phyloP scores from a whole-genome alignment of 768 basidiomycete genomes.

The Austroboletus eburneus region DNA sequence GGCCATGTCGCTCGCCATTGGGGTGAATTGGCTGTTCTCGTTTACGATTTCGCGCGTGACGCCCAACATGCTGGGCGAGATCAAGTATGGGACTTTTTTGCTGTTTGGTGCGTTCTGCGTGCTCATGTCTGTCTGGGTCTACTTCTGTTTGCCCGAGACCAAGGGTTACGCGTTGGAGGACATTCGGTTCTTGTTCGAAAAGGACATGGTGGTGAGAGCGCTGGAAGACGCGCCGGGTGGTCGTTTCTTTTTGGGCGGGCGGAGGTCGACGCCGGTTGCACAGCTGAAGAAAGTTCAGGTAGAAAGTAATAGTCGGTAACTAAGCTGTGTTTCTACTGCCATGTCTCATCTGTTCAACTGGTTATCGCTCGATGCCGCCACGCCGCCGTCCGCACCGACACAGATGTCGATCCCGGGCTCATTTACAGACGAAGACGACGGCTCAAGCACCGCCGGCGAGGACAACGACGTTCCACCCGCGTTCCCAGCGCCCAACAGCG shows the following conservation, averaged over 20 bases:
- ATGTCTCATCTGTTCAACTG: slow-evolving; percentile 57
- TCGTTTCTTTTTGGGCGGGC: slow-evolving; percentile 23
- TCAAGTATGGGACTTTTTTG: slow-evolving; percentile 32
- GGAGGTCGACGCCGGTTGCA: slow-evolving; percentile 26
- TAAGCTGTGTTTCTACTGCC: too few relatives aligned
- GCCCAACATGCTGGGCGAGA: slow-evolving; percentile 33
- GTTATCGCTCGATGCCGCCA: slow-evolving; percentile 38
- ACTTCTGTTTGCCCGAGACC: slow-evolving; percentile 40
- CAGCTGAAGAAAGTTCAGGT: slow-evolving; percentile 16
- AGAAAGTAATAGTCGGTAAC: too few relatives aligned
- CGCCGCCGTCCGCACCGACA: slow-evolving; percentile 1
- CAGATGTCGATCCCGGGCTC: slow-evolving; percentile 18
- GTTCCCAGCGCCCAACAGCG: slow-evolving; percentile 70
- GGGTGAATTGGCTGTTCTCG: slow-evolving; percentile 34
- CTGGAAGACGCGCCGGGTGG: slow-evolving; percentile 35
- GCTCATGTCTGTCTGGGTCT: slow-evolving; percentile 33
- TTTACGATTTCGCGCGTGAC: slow-evolving; percentile 37
- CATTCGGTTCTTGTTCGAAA: slow-evolving; percentile 35
- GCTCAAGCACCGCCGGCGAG: slow-evolving; percentile 39
- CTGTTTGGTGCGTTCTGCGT: slow-evolving; percentile 32
- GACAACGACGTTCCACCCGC: slow-evolving; percentile 60
- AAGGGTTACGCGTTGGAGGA: slow-evolving; percentile 38
- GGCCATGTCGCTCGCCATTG: slow-evolving; percentile 31
- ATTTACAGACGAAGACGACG: slow-evolving; percentile 34
- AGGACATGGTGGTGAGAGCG: slow-evolving; percentile 30